These are phyloP conservation scores for Aristolochia fimbriata DNA, from an alignment of 164 flowering plant species.

Conservation along the genomic window DNA sequence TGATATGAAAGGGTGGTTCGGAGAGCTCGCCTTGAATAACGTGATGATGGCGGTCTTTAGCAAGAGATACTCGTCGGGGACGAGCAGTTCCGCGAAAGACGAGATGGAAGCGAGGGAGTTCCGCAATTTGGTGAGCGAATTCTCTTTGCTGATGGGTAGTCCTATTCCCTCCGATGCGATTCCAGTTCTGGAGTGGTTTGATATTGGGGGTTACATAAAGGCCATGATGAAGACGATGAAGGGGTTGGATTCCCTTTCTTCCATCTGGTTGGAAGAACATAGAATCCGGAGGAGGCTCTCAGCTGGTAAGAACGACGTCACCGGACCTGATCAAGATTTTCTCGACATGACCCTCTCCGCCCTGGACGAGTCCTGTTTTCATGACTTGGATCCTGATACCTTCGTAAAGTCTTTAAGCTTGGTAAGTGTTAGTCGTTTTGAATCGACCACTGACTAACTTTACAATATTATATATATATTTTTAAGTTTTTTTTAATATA, in stretches of 20 bases:
- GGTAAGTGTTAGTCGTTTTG: too few relatives aligned
- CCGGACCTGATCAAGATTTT: neutral
- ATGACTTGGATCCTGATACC: constrained; percentile 2
- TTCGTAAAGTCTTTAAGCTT: constrained; percentile 5
- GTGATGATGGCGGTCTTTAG: neutral
- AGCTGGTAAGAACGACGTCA: too few relatives aligned
- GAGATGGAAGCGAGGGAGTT: neutral
- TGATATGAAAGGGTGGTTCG: constrained; percentile 1
- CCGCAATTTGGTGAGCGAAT: neutral
- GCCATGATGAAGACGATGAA: neutral
- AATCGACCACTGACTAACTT: too few relatives aligned
- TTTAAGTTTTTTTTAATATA: too few relatives aligned
- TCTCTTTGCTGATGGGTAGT: neutral
- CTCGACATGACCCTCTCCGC: constrained; percentile 7
- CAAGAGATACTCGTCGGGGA: neutral
- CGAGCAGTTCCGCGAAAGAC: neutral
- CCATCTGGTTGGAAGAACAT: constrained; percentile 6
- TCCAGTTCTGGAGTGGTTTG: constrained; percentile 6
- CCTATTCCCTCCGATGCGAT: neutral
- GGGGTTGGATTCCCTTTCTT: neutral
- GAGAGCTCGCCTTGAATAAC: neutral
- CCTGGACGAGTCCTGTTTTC: constrained; percentile 1
- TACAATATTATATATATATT: neutral
- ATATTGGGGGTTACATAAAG: neutral
- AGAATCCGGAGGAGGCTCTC: neutral